Conservation (phyloP, 2,329 filamentous ascomycete species). For the Helotiales sp. region DNA sequence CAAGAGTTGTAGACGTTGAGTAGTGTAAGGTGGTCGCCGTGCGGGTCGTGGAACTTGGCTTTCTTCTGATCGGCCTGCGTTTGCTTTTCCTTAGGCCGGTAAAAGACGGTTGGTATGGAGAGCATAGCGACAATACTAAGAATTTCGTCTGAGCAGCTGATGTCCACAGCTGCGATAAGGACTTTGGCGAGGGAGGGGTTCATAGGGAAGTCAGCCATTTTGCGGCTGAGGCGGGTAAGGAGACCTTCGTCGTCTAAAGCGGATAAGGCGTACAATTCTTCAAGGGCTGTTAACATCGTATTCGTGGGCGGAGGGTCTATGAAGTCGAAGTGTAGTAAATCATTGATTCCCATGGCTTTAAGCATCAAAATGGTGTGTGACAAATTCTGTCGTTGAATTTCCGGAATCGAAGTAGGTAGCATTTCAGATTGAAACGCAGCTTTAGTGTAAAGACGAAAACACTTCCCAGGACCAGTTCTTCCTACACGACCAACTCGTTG, state of each 20-base stretch:
- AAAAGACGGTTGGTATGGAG: slow-evolving; percentile 84
- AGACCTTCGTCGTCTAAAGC: slow-evolving; percentile 95
- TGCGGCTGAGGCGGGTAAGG: slow-evolving; percentile 86
- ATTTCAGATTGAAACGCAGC: slow-evolving; percentile 95
- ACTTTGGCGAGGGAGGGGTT: slow-evolving; percentile 91
- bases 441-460: slow-evolving; percentile 94
- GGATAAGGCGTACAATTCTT: slow-evolving; percentile 90
- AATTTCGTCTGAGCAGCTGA: slow-evolving; percentile 91
- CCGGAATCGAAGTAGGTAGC: slow-evolving; percentile 93
- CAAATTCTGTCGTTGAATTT: slow-evolving; percentile 94
- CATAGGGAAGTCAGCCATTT: slow-evolving; percentile 99
- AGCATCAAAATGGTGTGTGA: slow-evolving; percentile 95
- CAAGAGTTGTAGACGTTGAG: slow-evolving; percentile 98
- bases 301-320: slow-evolving; percentile 99
- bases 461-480: slow-evolving; percentile 93
- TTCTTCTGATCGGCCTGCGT: slow-evolving; percentile 97
- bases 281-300: slow-evolving; percentile 94
- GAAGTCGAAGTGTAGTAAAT: slow-evolving; percentile 95
- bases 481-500: slow-evolving; percentile 92
- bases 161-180: slow-evolving; percentile 84
- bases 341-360: slow-evolving; percentile 99
- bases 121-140: slow-evolving; percentile 96
- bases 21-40: slow-evolving; percentile 91
- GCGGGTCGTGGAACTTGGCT: slow-evolving; percentile 93
- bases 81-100: slow-evolving; percentile 97